These are phyloP conservation scores for Ophiostoma australiae DNA, from an alignment of 2,329 filamentous ascomycete species.

Conservation along the genomic window DNA sequence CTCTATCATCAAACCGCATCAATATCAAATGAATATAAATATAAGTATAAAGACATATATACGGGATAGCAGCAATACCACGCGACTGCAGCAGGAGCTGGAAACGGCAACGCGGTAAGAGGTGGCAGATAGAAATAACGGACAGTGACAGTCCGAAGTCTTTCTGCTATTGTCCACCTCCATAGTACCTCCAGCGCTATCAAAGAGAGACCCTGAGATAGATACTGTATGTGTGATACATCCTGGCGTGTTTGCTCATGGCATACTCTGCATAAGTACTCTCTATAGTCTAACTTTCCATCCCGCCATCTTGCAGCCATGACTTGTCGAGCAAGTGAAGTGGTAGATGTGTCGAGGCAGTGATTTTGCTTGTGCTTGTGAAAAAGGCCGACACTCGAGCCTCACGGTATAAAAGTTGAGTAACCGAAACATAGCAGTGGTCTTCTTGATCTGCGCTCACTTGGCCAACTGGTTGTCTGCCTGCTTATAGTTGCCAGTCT, in stretches of 20 bases:
- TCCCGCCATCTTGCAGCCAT: not conserved
- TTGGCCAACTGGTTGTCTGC: no score
- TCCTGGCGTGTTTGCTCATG: not conserved
- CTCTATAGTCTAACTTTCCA: not conserved
- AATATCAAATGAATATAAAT: not conserved
- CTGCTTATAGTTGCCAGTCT: no score
- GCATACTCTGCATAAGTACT: not conserved
- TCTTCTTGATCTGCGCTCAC: no score
- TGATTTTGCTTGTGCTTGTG: no score
- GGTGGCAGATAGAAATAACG: not conserved
- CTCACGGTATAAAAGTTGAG: no score
- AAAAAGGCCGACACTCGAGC: no score
- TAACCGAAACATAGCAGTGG: no score
- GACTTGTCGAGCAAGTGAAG: no score
- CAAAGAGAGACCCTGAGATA: not conserved
- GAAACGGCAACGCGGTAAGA: not conserved
- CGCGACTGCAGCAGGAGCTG: not conserved
- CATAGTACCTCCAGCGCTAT: not conserved
- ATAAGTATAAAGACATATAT: not conserved
- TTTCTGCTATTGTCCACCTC: not conserved
- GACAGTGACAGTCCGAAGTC: not conserved
- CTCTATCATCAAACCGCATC: no score
- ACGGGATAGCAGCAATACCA: not conserved
- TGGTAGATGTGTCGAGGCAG: no score
- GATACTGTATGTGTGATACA: not conserved